phyloP scores from a whole-genome alignment of 2,329 filamentous ascomycete species.

The Botrytis galanthina region DNA sequence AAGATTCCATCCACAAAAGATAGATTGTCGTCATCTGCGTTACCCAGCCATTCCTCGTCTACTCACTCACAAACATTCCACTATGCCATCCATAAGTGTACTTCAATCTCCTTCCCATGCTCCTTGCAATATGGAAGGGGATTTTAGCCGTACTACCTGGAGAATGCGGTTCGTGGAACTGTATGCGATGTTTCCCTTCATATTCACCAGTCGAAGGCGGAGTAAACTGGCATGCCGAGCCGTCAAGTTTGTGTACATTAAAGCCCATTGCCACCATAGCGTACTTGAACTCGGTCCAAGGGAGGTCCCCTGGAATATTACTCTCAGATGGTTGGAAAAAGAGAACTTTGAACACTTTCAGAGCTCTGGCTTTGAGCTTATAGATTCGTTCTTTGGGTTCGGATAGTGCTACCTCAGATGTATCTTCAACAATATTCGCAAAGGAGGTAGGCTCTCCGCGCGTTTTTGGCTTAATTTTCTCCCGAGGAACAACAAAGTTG shows the following conservation, averaged over 20 bases:
- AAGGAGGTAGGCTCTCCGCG: background rate
- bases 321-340: background rate
- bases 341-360: background rate
- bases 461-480: background rate
- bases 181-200: background rate
- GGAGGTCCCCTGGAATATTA: background rate
- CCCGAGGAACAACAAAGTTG: background rate
- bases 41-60: background rate
- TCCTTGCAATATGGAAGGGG: background rate
- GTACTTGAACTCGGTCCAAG: background rate
- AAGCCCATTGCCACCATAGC: background rate
- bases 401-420: fast-evolving
- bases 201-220: background rate
- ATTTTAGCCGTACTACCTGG: background rate
- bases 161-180: background rate
- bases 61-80: background rate
- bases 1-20: background rate
- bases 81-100: background rate
- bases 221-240: background rate
- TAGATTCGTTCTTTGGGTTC: background rate
- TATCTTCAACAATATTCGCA: background rate
- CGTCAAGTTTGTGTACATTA: background rate
- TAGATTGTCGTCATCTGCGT: background rate
- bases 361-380: background rate
- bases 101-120: background rate